Evolutionary conservation across 2,329 filamentous ascomycete genomes (phyloP).

Genomic region (Piedraia hortae): DNA sequence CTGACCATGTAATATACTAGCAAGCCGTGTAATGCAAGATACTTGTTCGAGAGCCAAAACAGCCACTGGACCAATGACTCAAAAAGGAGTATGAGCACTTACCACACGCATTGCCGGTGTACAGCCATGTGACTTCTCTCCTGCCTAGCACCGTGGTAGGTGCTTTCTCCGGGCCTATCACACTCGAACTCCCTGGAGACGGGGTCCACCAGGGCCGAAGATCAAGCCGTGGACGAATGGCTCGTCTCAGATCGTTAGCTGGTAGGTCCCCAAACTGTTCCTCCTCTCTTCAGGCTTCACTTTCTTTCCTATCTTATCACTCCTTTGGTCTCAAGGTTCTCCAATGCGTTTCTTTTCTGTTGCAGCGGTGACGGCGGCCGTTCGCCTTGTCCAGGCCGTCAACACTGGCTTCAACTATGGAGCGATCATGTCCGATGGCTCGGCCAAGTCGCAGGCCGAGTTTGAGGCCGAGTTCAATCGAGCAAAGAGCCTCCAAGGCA

Average conservation of each 20-base stretch:
- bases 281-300: not conserved
- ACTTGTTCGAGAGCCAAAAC: too few species aligned
- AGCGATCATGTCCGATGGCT: slow-evolving; percentile 30
- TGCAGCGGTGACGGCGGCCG: slow-evolving; percentile 12
- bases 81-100: too few species aligned
- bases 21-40: slow-evolving; percentile 1
- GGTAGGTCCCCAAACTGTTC: not conserved
- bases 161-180: too few species aligned
- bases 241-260: too few species aligned
- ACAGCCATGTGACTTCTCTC: too few species aligned
- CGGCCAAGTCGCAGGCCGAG: slow-evolving; percentile 31
- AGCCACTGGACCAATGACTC: too few species aligned
- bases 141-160: too few species aligned
- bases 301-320: not conserved
- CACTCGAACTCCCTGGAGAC: too few species aligned
- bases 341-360: slow-evolving; percentile 13
- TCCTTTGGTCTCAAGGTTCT: not conserved
- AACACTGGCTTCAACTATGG: slow-evolving; percentile 51
- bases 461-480: slow-evolving; percentile 44
- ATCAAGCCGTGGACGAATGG: too few species aligned
- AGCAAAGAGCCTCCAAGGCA: slow-evolving; percentile 34
- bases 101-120: too few species aligned
- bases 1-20: not conserved
- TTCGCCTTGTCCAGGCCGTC: slow-evolving; percentile 13
- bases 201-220: too few species aligned